These are phyloP conservation scores for Nematodospora valgi DNA, from an alignment of 805 yeast genomes.

Conservation along the genomic window DNA sequence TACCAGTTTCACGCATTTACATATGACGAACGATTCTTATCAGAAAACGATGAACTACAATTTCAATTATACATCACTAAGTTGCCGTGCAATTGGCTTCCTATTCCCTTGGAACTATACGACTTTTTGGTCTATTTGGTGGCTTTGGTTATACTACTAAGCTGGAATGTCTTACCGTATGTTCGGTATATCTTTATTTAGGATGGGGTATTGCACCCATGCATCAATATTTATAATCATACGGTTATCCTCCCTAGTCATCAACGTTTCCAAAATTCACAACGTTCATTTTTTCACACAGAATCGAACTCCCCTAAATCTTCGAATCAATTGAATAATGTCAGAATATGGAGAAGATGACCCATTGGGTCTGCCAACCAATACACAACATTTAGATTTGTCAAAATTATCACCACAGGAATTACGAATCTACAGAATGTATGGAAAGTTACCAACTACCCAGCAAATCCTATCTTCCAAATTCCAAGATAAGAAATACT, in stretches of 20 bases:
- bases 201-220: not conserved
- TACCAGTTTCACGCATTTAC: slow-evolving; percentile 21
- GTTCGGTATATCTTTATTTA: not conserved
- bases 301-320: no score
- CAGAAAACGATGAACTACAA: slow-evolving; percentile 11
- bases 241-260: not conserved
- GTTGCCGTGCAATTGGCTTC: slow-evolving; percentile 23
- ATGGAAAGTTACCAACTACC: slow-evolving; percentile 82
- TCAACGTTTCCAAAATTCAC: not conserved
- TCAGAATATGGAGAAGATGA: slow-evolving; percentile 40
- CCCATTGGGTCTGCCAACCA: slow-evolving; percentile 48
- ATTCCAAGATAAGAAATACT: slow-evolving; percentile 83
- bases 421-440: slow-evolving; percentile 68
- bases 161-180: slow-evolving; percentile 1
- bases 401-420: slow-evolving; percentile 74
- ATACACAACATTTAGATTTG: slow-evolving; percentile 47
- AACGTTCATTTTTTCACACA: not conserved
- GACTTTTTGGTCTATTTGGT: slow-evolving; percentile 24
- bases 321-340: slow-evolving; percentile 16
- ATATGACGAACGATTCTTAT: slow-evolving; percentile 10
- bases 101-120: slow-evolving; percentile 32
- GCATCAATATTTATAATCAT: slow-evolving; percentile 1
- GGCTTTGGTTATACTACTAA: slow-evolving; percentile 19
- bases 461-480: slow-evolving; percentile 73
- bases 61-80: slow-evolving; percentile 26